Evolutionary conservation across 1,139 yeast species (phyloP).

Genomic region (Kluyveromyces sp.): DNA sequence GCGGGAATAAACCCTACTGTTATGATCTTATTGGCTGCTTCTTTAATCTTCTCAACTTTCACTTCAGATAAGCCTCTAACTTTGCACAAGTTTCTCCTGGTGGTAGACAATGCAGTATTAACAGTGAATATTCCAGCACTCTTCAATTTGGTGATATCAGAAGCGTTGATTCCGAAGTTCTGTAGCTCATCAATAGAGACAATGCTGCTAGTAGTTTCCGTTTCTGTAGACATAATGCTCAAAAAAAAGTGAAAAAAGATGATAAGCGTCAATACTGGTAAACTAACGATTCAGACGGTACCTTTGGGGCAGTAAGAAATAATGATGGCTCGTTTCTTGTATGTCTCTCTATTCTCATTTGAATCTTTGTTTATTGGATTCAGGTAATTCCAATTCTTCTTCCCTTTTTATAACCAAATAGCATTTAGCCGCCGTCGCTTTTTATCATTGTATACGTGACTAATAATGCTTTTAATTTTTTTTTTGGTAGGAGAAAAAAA

Average conservation of each 20-base stretch:
- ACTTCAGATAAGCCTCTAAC: slow-evolving; percentile 51
- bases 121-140: slow-evolving; percentile 48
- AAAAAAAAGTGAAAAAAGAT: not conserved
- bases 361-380: too few species aligned
- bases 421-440: too few species aligned
- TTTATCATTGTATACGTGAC: too few species aligned
- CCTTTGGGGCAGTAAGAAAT: too few species aligned
- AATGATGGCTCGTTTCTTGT: too few species aligned
- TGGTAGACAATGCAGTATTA: slow-evolving; percentile 45
- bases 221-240: slow-evolving; percentile 9
- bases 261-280: not conserved
- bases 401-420: too few species aligned
- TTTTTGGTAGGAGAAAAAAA: not conserved
- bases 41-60: slow-evolving; percentile 56
- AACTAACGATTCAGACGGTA: not conserved
- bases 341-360: too few species aligned
- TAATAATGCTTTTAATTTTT: too few species aligned
- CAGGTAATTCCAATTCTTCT: too few species aligned
- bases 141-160: slow-evolving; percentile 48
- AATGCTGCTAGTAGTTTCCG: slow-evolving; percentile 19
- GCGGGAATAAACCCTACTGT: slow-evolving; percentile 49
- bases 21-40: slow-evolving; percentile 48
- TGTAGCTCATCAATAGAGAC: slow-evolving; percentile 48
- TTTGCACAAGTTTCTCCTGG: slow-evolving; percentile 45
- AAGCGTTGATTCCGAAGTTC: slow-evolving; percentile 49